Conservation (phyloP, 2,329 filamentous ascomycete genomes). For the Drechslerella stenobrocha region DNA sequence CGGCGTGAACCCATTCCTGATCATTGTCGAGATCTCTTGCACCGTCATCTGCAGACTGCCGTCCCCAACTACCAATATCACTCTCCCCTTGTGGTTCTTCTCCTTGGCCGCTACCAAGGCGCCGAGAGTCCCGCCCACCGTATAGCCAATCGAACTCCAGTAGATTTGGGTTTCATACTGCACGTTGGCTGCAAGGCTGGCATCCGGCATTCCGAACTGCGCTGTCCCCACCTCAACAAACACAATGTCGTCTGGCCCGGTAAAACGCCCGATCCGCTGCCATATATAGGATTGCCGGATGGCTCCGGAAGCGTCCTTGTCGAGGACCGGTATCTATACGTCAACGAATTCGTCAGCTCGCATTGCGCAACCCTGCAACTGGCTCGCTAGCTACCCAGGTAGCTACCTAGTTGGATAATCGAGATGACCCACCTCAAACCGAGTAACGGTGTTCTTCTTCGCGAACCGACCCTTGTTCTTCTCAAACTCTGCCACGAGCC, state of each 20-base stretch:
- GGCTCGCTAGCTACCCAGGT: too few relatives aligned
- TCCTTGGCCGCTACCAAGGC: slow-evolving; percentile 63
- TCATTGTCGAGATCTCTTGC: slow-evolving; percentile 68
- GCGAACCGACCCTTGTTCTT: slow-evolving; percentile 40
- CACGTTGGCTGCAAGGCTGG: slow-evolving; percentile 60
- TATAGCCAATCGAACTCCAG: slow-evolving; percentile 66
- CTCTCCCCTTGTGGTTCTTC: slow-evolving; percentile 56
- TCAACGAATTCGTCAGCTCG: slow-evolving; percentile 2
- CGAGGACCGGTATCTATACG: slow-evolving; percentile 48
- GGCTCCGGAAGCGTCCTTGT: slow-evolving; percentile 57
- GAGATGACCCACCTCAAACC: slow-evolving; percentile 33
- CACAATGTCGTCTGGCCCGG: slow-evolving; percentile 56
- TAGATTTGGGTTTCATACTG: slow-evolving; percentile 61
- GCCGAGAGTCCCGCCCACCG: slow-evolving; percentile 63
- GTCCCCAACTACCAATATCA: slow-evolving; percentile 66
- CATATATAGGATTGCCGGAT: slow-evolving; percentile 54
- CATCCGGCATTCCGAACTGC: slow-evolving; percentile 61
- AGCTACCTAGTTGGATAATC: too few relatives aligned
- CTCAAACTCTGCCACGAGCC: slow-evolving; percentile 48
- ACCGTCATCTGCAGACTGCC: slow-evolving; percentile 69
- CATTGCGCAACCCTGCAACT: neutral
- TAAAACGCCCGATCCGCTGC: slow-evolving; percentile 52
- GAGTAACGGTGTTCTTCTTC: slow-evolving; percentile 29
- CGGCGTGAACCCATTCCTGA: slow-evolving; percentile 61
- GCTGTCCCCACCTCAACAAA: slow-evolving; percentile 63